Evolutionary conservation across 2,329 filamentous ascomycete genomes (phyloP).

Genomic region (Fusarium begoniae): DNA sequence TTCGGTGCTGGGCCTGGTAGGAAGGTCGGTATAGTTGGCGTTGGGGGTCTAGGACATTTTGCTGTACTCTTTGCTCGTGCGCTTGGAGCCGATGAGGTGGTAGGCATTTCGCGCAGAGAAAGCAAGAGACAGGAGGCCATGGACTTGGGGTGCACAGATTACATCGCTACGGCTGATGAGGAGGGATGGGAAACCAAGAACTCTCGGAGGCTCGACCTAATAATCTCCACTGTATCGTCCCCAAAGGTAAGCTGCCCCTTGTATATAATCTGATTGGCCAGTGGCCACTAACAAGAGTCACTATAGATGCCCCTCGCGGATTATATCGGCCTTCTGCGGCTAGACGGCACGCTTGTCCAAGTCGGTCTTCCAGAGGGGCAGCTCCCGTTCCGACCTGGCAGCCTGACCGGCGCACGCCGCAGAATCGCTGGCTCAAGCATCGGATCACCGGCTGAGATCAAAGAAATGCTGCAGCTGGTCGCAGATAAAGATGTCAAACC

Average conservation of each 20-base stretch:
- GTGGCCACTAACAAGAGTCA: background rate
- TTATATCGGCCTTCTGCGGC: slow-evolving; percentile 50
- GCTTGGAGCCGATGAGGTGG: slow-evolving; percentile 66
- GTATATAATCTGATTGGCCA: background rate
- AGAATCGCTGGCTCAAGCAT: slow-evolving; percentile 50
- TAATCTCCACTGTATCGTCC: slow-evolving; percentile 74
- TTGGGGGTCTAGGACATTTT: slow-evolving; percentile 75
- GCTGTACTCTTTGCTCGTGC: slow-evolving; percentile 74
- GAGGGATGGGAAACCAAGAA: slow-evolving; percentile 61
- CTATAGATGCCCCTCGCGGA: slow-evolving; percentile 31
- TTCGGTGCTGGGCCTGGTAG: slow-evolving; percentile 60
- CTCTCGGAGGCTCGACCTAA: slow-evolving; percentile 72
- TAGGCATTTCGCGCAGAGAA: slow-evolving; percentile 64
- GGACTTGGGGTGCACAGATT: slow-evolving; percentile 65
- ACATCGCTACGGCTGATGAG: slow-evolving; percentile 64
- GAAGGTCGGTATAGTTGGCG: slow-evolving; percentile 70
- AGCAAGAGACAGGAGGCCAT: slow-evolving; percentile 64
- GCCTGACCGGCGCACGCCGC: background rate
- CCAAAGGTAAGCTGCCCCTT: slow-evolving; percentile 40
- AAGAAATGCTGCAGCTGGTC: slow-evolving; percentile 66
- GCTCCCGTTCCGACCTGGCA: background rate
- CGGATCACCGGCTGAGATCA: slow-evolving; percentile 64
- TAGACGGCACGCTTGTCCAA: slow-evolving; percentile 67
- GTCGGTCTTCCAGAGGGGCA: slow-evolving; percentile 63
- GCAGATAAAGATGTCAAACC: slow-evolving; percentile 64